Evolutionary conservation across 306 rosid genomes (phyloP).

Genomic region (Ormosia semicastrata): DNA sequence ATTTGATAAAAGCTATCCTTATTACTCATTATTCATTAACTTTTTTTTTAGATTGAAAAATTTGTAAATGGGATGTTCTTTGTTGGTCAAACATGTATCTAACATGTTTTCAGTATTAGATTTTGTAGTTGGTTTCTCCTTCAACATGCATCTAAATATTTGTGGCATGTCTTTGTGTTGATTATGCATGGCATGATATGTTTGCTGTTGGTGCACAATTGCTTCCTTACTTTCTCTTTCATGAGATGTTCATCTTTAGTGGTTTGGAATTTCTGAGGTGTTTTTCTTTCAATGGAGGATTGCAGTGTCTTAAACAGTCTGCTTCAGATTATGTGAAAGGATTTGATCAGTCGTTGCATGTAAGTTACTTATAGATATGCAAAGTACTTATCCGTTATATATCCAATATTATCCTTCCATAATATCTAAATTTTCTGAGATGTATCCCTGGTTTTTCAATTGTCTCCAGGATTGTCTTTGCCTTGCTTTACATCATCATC

Average conservation of each 20-base stretch:
- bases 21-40: not conserved
- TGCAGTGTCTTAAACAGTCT: slow-evolving; percentile 87
- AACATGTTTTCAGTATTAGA: not conserved
- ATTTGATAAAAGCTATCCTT: not conserved
- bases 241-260: slow-evolving; percentile 1
- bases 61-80: not conserved
- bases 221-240: slow-evolving; percentile 13
- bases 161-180: not conserved
- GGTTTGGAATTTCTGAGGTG: slow-evolving; percentile 36
- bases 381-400: not conserved
- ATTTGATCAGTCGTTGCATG: slow-evolving; percentile 78
- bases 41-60: not conserved
- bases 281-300: slow-evolving; percentile 27
- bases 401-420: not conserved
- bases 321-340: slow-evolving; percentile 68
- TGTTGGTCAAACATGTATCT: not conserved
- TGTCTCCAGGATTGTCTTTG: slow-evolving; percentile 4
- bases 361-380: slow-evolving; percentile 42
- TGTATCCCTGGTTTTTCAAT: slow-evolving; percentile 7
- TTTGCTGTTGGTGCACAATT: slow-evolving; percentile 6
- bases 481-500: slow-evolving; percentile 15
- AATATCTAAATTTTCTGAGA: slow-evolving; percentile 13
- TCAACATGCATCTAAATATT: slow-evolving; percentile 16
- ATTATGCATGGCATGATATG: not conserved
- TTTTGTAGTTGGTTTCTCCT: slow-evolving; percentile 8